Conservation (phyloP, 768 basidiomycete species). For the Nidularia pulvinata region DNA sequence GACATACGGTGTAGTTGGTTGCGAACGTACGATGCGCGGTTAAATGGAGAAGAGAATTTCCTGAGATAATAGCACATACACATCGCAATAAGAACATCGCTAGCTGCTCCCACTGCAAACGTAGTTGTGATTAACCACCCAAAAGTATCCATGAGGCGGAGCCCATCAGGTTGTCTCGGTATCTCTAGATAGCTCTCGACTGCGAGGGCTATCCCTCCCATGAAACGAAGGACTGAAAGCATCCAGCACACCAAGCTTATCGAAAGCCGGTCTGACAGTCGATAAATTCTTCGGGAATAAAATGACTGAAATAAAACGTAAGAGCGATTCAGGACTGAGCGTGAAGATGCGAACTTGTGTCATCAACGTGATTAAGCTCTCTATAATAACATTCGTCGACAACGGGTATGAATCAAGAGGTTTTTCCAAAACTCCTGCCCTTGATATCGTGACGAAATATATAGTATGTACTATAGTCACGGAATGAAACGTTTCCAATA, state of each 20-base stretch:
- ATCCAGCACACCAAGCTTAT: constrained; percentile 10
- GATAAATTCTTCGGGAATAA: constrained; percentile 18
- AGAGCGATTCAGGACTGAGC: neutral
- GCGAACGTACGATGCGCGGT: constrained; percentile 4
- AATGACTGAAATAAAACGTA: constrained; percentile 6
- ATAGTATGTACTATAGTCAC: constrained; percentile 10
- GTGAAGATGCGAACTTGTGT: constrained; percentile 11
- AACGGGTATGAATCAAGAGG: constrained; percentile 15
- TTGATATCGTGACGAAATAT: constrained; percentile 13
- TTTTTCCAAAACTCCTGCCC: constrained; percentile 1
- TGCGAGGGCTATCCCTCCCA: constrained; percentile 10
- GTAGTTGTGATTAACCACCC: constrained; percentile 20
- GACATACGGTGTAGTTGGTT: neutral
- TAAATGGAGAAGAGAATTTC: constrained; percentile 2
- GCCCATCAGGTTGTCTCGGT: constrained; percentile 14
- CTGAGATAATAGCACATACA: constrained; percentile 16
- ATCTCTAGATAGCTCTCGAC: constrained; percentile 16
- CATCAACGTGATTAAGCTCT: constrained; percentile 13
- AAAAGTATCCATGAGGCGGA: constrained; percentile 10
- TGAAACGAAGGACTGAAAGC: constrained; percentile 13
- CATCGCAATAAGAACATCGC: constrained; percentile 18
- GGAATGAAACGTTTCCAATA: constrained; percentile 14
- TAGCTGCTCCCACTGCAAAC: constrained; percentile 13
- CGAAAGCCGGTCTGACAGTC: constrained; percentile 10
- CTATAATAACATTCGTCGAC: constrained; percentile 10